These are phyloP conservation scores for Ramalina peruviana DNA, from an alignment of 495 filamentous ascomycete genomes.

Conservation along the genomic window DNA sequence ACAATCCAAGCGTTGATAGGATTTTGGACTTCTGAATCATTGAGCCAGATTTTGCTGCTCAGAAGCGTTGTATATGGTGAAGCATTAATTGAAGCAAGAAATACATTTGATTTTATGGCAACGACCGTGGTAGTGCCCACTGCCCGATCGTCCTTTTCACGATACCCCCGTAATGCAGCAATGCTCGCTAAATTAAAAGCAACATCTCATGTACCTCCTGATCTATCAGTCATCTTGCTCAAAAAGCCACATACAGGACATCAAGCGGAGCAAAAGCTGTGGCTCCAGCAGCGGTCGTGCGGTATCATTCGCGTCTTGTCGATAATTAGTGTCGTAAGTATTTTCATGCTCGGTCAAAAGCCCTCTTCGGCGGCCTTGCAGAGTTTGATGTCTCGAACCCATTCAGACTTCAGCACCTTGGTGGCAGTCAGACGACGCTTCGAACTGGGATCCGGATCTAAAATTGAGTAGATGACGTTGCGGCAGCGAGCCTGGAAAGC, in stretches of 20 bases:
- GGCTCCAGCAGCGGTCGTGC: neutral
- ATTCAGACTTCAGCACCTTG: conserved; percentile 94
- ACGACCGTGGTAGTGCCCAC: neutral
- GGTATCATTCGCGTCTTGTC: neutral
- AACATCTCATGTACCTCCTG: neutral
- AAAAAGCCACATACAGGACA: no score
- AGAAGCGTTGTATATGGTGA: no score
- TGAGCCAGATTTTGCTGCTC: no score
- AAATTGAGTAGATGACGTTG: conserved; percentile 96
- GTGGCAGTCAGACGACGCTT: conserved; percentile 85
- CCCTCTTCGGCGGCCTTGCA: conserved; percentile 95
- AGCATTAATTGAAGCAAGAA: neutral
- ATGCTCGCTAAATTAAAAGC: conserved; percentile 1
- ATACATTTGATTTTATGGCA: neutral
- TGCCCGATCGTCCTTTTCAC: conserved; percentile 3
- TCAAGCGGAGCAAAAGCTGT: no score
- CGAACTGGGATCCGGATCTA: conserved; percentile 74
- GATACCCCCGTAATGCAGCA: neutral
- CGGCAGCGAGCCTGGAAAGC: conserved; percentile 72
- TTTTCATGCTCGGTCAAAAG: conserved; percentile 27
- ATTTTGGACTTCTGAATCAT: no score
- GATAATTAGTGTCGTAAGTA: neutral
- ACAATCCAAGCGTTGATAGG: no score
- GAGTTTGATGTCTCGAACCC: conserved; percentile 91
- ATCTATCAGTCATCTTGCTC: neutral